Conservation (phyloP, 805 yeast genomes). For the Metschnikowia proteae region DNA sequence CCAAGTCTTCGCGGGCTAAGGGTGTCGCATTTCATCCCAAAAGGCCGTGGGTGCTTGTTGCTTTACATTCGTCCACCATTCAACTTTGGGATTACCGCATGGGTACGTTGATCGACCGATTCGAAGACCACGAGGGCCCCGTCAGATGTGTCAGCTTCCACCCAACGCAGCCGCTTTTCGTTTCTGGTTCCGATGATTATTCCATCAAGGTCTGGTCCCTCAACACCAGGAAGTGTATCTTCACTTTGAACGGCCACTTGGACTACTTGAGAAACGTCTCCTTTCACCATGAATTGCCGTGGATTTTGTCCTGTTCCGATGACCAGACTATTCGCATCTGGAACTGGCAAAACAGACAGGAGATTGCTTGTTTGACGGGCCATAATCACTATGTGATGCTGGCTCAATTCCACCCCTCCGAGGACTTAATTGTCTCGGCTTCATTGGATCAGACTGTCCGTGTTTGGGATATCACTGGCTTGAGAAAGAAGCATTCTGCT, state of each 20-base stretch:
- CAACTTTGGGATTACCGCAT: slow-evolving; percentile 99
- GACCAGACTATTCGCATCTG: slow-evolving; percentile 98
- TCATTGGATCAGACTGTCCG: slow-evolving; percentile 98
- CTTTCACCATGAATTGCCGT: slow-evolving; percentile 94
- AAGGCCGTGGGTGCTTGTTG: slow-evolving; percentile 93
- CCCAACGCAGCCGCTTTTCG: slow-evolving; percentile 96
- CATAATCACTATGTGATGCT: slow-evolving; percentile 98
- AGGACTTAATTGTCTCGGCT: slow-evolving; percentile 91
- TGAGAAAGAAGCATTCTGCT: slow-evolving; percentile 93
- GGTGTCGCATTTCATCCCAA: slow-evolving; percentile 97
- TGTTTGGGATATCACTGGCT: slow-evolving; percentile 96
- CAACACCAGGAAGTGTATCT: slow-evolving; percentile 84
- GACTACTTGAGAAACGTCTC: slow-evolving; percentile 93
- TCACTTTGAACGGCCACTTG: slow-evolving; percentile 88
- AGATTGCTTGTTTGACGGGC: slow-evolving; percentile 94
- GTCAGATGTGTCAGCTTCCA: slow-evolving; percentile 95
- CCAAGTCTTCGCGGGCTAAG: slow-evolving; percentile 95
- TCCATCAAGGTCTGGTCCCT: slow-evolving; percentile 95
- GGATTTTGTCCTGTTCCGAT: slow-evolving; percentile 94
- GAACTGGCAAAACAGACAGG: slow-evolving; percentile 99
- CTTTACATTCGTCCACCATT: slow-evolving; percentile 95
- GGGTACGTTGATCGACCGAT: slow-evolving; percentile 95
- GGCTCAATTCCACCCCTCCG: slow-evolving; percentile 95
- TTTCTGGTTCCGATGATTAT: slow-evolving; percentile 96
- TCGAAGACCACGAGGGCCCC: slow-evolving; percentile 98